A percentile compares a stretch with the other conserved stretches of the same genome.
Evolutionary conservation across 2,329 filamentous ascomycete species (phyloP).

Genomic region (Monosporascus sp.): DNA sequence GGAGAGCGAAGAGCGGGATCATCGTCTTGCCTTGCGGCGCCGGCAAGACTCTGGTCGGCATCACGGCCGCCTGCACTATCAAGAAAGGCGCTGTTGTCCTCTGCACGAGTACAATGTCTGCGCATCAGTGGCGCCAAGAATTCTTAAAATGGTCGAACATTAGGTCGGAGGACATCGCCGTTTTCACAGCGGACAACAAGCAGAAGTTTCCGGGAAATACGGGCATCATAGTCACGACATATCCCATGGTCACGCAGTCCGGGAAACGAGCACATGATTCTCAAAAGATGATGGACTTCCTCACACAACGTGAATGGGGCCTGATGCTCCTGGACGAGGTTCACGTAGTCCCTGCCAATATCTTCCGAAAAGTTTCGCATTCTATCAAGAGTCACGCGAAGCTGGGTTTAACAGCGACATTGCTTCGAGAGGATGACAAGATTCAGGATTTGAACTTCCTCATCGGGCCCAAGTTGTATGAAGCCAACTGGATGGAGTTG

Average conservation of each 20-base stretch:
- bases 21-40: conserved; percentile 96
- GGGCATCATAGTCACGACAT: conserved; percentile 95
- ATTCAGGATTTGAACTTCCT: conserved; percentile 96
- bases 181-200: conserved; percentile 94
- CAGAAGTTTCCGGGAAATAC: conserved; percentile 77
- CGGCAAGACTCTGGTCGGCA: conserved; percentile 96
- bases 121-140: conserved; percentile 92
- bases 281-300: conserved; percentile 95
- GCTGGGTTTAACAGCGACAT: conserved; percentile 85
- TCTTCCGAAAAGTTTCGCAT: conserved; percentile 91
- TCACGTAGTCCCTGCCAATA: conserved; percentile 93
- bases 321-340: conserved; percentile 97
- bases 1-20: conserved; percentile 92
- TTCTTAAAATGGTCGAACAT: conserved; percentile 98
- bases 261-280: conserved; percentile 85
- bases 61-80: conserved; percentile 95
- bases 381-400: conserved; percentile 94
- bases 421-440: conserved; percentile 96
- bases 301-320: conserved; percentile 88
- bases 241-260: conserved; percentile 96
- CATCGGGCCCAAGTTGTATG: conserved; percentile 94
- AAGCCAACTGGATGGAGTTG: conserved; percentile 99
- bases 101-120: conserved; percentile 96
- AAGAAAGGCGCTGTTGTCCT: conserved; percentile 95
- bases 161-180: conserved; percentile 85